Base-by-base conservation (phyloP, 768 basidiomycete genomes). In the Mycena epipterygia region DNA sequence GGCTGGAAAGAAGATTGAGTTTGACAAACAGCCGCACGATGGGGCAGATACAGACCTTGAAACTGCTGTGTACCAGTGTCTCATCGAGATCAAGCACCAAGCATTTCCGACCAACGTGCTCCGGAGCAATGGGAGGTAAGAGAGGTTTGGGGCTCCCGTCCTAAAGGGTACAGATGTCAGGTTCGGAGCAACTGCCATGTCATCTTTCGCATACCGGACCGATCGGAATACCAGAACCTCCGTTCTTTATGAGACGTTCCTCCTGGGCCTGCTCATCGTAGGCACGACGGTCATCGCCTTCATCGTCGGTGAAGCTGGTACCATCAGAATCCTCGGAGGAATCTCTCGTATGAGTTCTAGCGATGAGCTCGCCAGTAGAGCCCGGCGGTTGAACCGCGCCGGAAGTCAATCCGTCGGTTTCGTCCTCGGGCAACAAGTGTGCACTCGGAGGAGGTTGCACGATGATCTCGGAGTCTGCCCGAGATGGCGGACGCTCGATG, bases 31-130 rank as follows among this genome's bases (percentile, higher is more conserved):
- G 29, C 16, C 39, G 23, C 27, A 4, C 16, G 59, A 29, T 27
- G 35, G 35, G 58, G 51, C 8, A 16, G 2, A n/a, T 46, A 68
- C 84, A 44, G 71, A 97, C 97, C 90, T 98, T 99, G 90, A 99
- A 98, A 80, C 95, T 97, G 78, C 94, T 96, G 82, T 99, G 97
- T 25, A 99, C 92, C 23, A 99, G 86, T 3, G 98, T 99, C 82
- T 99, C 97, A 75, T 99, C 97, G 44, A 99, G 87, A 83, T 99
- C 98, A 29, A 99, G 88, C 48, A 99, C 96, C 14, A 99, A 88
- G 76, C 98, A 99, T 83, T 99, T 99, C 65, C 96, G 86, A 33
- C 97, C 97, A 35, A 83, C 88, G 75, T 97, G 94, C 21, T 93
- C 90, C 14, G 91, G 89, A 5, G 89, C 84, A 70, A 98, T 85